Conservation (phyloP, 768 basidiomycete species). For the Amanita thiersii region DNA sequence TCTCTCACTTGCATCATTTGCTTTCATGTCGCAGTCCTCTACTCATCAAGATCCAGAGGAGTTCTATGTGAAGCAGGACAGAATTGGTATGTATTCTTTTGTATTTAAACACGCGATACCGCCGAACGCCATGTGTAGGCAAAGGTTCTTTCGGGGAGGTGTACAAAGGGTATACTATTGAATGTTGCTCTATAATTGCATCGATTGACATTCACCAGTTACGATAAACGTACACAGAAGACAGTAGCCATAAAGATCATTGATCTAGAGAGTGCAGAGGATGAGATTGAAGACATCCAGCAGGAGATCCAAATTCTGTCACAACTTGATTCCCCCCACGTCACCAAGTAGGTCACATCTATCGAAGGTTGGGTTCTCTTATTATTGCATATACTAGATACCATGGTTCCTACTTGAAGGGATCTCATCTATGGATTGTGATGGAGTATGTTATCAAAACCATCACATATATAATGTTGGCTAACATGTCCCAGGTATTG, state of each 20-base stretch:
- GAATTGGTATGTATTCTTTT: conserved; percentile 63
- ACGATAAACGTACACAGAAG: conserved; percentile 91
- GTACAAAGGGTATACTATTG: conserved; percentile 78
- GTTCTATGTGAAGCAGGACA: conserved; percentile 93
- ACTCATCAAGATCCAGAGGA: conserved; percentile 89
- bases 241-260: conserved; percentile 99
- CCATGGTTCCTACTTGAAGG: conserved; percentile 93
- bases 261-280: conserved; percentile 97
- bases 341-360: conserved; percentile 64
- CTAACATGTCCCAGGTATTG: conserved; percentile 60
- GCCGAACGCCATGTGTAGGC: conserved; percentile 38
- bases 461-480: conserved; percentile 2
- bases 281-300: conserved; percentile 99
- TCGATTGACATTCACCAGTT: conserved; percentile 39
- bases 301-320: conserved; percentile 98
- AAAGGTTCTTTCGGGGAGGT: conserved; percentile 99
- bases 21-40: conserved; percentile 45
- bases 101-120: conserved; percentile 5
- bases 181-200: conserved; percentile 10
- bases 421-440: conserved; percentile 96
- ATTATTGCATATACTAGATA: conserved; percentile 44
- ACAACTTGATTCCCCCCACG: conserved; percentile 91
- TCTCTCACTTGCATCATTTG: no score
- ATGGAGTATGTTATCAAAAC: conserved; percentile 71
- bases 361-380: conserved; percentile 1